A percentile compares a stretch with the other conserved stretches of the same genome.
Conservation (phyloP, 805 yeast genomes). For the Zygosaccharomyces kombuchaensis region DNA sequence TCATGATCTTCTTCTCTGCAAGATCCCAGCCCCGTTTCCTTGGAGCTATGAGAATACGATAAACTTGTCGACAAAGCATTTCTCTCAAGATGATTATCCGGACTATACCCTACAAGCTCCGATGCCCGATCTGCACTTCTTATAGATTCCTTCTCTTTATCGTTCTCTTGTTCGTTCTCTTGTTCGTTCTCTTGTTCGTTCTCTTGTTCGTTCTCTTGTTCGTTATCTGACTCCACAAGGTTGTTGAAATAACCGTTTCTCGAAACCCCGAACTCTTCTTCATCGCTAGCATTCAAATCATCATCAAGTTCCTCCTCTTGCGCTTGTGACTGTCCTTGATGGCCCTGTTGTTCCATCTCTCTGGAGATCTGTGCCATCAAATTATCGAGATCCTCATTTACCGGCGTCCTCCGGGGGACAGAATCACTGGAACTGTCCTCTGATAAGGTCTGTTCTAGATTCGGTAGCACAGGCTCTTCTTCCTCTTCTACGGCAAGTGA, state of each 20-base stretch:
- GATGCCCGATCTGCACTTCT: neutral
- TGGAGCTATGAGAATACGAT: conserved; percentile 4
- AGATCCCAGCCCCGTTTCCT: conserved; percentile 1
- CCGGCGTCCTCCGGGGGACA: conserved; percentile 11
- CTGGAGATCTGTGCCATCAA: conserved; percentile 32
- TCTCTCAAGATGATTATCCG: conserved; percentile 1
- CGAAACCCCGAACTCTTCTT: conserved; percentile 21
- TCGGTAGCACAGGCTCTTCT: conserved; percentile 5
- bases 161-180: conserved; percentile 3
- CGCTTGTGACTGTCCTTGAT: neutral
- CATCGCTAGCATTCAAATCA: conserved; percentile 10
- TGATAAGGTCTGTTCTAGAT: conserved; percentile 3
- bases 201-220: conserved; percentile 6
- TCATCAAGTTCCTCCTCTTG: neutral
- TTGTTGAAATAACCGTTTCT: conserved; percentile 23
- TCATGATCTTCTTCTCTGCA: neutral
- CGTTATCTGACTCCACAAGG: conserved; percentile 12
- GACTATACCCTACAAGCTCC: conserved; percentile 1
- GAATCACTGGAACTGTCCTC: conserved; percentile 11
- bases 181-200: conserved; percentile 4
- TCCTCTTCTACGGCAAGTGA: conserved; percentile 1
- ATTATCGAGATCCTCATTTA: conserved; percentile 30
- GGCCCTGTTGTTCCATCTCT: conserved; percentile 28
- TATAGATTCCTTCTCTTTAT: neutral
- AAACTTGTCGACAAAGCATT: neutral